phyloP scores from a whole-genome alignment of 1,284 basidiomycete genomes.

The Kalmanozyma brasiliensis region DNA sequence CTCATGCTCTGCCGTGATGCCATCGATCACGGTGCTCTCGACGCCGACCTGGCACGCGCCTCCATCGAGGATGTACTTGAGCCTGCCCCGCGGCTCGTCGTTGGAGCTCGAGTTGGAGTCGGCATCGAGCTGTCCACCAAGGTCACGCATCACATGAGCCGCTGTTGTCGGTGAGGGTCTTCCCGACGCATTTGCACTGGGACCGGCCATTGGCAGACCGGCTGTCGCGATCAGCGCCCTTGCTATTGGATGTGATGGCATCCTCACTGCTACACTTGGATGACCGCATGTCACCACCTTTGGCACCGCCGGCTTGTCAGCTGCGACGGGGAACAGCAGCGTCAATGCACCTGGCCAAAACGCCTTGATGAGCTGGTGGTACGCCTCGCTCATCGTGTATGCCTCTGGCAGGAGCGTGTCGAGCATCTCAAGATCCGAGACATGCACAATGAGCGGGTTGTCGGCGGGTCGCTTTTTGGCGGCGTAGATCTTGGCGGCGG shows the following conservation, averaged over 20 bases:
- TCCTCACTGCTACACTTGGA: conserved; percentile 86
- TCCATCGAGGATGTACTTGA: conserved; percentile 89
- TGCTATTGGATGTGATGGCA: conserved; percentile 93
- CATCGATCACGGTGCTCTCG: conserved; percentile 96
- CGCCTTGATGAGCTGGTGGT: conserved; percentile 72
- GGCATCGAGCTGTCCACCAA: conserved; percentile 72
- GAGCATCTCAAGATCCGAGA: conserved; percentile 86
- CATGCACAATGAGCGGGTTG: conserved; percentile 97
- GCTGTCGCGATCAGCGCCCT: conserved; percentile 84
- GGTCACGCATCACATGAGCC: conserved; percentile 83
- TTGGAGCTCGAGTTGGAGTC: conserved; percentile 67
- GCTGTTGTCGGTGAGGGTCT: conserved; percentile 94
- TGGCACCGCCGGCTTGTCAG: conserved; percentile 44
- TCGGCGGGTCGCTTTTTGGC: conserved; percentile 93
- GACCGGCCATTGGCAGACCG: conserved; percentile 86
- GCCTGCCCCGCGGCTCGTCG: conserved; percentile 42
- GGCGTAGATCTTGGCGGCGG: conserved; percentile 81
- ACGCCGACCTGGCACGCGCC: conserved; percentile 88
- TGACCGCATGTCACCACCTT: conserved; percentile 76
- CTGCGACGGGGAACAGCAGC: conserved; percentile 79
- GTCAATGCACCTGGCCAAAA: conserved; percentile 98
- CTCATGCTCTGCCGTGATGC: conserved; percentile 71
- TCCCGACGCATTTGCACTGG: conserved; percentile 93
- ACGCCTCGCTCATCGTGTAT: conserved; percentile 35
- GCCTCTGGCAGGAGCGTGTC: conserved; percentile 70